A percentile compares a stretch with the other conserved stretches of the same genome.
Evolutionary conservation across 1,139 yeast species (phyloP).

Genomic region (Meyerozyma elateridarum): DNA sequence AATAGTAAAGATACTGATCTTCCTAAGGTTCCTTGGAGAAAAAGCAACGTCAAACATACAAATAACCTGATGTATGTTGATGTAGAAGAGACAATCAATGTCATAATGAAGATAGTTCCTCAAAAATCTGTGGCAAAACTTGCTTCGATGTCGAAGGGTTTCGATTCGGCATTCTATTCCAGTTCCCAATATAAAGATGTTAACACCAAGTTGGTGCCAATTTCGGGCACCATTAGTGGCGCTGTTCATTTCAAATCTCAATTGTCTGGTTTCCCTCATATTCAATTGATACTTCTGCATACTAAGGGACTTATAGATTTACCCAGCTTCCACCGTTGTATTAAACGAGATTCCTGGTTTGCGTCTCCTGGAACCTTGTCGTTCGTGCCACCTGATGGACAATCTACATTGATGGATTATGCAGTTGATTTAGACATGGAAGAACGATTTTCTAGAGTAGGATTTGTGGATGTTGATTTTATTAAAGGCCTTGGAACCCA

Average conservation of each 20-base stretch:
- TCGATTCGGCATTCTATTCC: slow-evolving; percentile 39
- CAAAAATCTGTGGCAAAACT: slow-evolving; percentile 5
- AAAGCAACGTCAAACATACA: slow-evolving; percentile 57
- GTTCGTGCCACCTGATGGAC: slow-evolving; percentile 90
- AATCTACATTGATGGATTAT: slow-evolving; percentile 60
- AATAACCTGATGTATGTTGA: slow-evolving; percentile 83
- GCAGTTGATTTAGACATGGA: slow-evolving; percentile 43
- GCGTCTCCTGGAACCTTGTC: slow-evolving; percentile 39
- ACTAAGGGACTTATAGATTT: slow-evolving; percentile 38
- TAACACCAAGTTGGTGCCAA: slow-evolving; percentile 30
- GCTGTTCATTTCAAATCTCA: slow-evolving; percentile 58
- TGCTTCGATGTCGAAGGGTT: slow-evolving; percentile 13
- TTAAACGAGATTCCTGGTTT: slow-evolving; percentile 45
- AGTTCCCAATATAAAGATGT: slow-evolving; percentile 8
- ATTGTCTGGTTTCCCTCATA: slow-evolving; percentile 70
- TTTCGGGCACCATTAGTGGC: slow-evolving; percentile 64
- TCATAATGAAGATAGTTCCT: slow-evolving; percentile 25
- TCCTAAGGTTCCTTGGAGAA: slow-evolving; percentile 63
- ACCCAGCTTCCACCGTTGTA: slow-evolving; percentile 60
- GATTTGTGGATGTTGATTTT: slow-evolving; percentile 57
- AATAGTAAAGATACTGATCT: too few relatives aligned
- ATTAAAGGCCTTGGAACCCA: slow-evolving; percentile 56
- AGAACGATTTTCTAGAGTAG: slow-evolving; percentile 31
- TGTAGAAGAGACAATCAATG: slow-evolving; percentile 54
- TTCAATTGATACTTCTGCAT: slow-evolving; percentile 51